These are phyloP conservation scores for Pythium volutum DNA, from an alignment of 352 stramenopile species.

Conservation along the genomic window DNA sequence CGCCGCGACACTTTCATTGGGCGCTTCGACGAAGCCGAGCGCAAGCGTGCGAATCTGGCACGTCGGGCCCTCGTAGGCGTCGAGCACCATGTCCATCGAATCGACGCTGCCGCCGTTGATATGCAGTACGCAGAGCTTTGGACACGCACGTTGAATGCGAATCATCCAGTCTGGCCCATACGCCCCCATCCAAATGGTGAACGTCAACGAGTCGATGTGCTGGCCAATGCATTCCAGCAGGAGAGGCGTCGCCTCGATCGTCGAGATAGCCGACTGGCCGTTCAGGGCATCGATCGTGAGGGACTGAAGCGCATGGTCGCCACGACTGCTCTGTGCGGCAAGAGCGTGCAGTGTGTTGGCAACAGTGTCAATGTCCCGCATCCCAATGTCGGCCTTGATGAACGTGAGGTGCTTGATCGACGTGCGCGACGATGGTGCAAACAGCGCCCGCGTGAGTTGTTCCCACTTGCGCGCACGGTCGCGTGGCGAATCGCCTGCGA, in stretches of 20 bases:
- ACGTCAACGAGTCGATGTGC: not conserved
- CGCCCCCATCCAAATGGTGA: constrained; percentile 8
- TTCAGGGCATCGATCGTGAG: constrained; percentile 1
- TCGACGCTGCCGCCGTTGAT: constrained; percentile 5
- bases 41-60: constrained; percentile 11
- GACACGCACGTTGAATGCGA: constrained; percentile 1
- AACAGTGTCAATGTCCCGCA: constrained; percentile 1
- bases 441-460: constrained; percentile 3
- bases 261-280: not conserved
- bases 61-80: constrained; percentile 2
- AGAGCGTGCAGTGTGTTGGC: not conserved
- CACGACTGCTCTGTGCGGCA: not conserved
- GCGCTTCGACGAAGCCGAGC: constrained; percentile 1
- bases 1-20: not conserved
- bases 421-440: not conserved
- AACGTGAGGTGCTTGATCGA: constrained; percentile 22
- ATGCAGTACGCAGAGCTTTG: constrained; percentile 1
- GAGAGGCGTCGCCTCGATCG: not conserved
- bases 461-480: constrained; percentile 11
- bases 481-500: constrained; percentile 1
- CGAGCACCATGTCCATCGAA: constrained; percentile 17
- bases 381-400: constrained; percentile 4
- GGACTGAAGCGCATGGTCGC: not conserved
- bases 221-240: not conserved
- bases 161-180: not conserved